A percentile compares a stretch with the other conserved stretches of the same genome.
phyloP scores from a whole-genome alignment of 768 basidiomycete genomes.

The Chlorophyllum brunneum region DNA sequence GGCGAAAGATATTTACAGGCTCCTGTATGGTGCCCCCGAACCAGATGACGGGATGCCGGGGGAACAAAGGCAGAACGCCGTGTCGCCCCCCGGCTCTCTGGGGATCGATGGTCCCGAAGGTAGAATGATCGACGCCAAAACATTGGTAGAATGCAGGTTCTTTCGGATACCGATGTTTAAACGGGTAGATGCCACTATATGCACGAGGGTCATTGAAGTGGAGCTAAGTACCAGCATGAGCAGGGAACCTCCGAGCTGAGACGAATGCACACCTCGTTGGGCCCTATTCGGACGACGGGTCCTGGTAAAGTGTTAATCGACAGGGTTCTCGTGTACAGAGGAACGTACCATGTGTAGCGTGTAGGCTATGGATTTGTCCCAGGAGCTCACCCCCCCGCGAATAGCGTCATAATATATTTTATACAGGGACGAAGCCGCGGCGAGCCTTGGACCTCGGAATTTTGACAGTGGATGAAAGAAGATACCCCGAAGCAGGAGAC shows the following conservation, averaged over 20 bases:
- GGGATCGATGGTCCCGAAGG: slow-evolving; percentile 33
- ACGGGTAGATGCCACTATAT: slow-evolving; percentile 31
- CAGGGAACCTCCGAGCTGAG: no score
- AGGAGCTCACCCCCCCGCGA: slow-evolving; percentile 30
- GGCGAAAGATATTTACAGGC: slow-evolving; percentile 20
- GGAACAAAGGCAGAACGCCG: slow-evolving; percentile 32
- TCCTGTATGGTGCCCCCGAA: slow-evolving; percentile 30
- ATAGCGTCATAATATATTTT: slow-evolving; percentile 31
- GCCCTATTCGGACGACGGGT: slow-evolving; percentile 34
- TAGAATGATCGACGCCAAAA: slow-evolving; percentile 31
- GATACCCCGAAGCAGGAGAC: slow-evolving; percentile 19
- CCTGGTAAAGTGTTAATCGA: slow-evolving; percentile 20
- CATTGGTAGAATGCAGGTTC: slow-evolving; percentile 33
- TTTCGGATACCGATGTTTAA: slow-evolving; percentile 34
- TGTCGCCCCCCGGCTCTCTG: slow-evolving; percentile 26
- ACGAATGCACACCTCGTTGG: slow-evolving; percentile 34
- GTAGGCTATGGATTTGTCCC: slow-evolving; percentile 26
- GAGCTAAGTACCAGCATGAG: no score
- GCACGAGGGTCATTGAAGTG: slow-evolving; percentile 33
- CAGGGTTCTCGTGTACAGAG: not conserved
- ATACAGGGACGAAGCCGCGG: slow-evolving; percentile 28
- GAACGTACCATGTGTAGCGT: slow-evolving; percentile 28
- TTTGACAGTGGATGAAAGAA: slow-evolving; percentile 29
- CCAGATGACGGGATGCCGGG: no score
- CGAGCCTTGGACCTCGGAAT: slow-evolving; percentile 33